These are phyloP conservation scores for Alternaria postmessia DNA, from an alignment of 2,329 filamentous ascomycete genomes.

Conservation along the genomic window DNA sequence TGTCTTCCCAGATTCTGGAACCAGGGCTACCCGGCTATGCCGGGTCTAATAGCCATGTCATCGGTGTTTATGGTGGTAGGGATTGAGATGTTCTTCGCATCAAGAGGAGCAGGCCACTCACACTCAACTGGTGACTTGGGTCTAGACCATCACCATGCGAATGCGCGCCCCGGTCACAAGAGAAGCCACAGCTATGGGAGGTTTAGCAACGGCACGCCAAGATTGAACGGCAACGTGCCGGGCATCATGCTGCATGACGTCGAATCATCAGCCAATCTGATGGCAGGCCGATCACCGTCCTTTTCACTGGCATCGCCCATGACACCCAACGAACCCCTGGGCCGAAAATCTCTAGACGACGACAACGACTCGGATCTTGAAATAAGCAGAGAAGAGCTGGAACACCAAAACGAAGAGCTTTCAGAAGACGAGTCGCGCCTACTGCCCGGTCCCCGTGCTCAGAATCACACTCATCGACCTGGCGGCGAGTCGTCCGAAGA, in stretches of 20 bases:
- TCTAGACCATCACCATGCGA: slow-evolving; percentile 28
- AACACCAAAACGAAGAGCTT: slow-evolving; percentile 32
- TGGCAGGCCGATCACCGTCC: slow-evolving; percentile 45
- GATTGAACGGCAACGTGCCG: slow-evolving; percentile 35
- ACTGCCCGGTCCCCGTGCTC: slow-evolving; percentile 33
- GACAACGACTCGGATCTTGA: slow-evolving; percentile 43
- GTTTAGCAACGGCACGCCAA: slow-evolving; percentile 33
- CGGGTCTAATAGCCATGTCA: slow-evolving; percentile 51
- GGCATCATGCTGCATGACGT: slow-evolving; percentile 45
- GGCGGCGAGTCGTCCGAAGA: slow-evolving; percentile 25
- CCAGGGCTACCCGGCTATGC: slow-evolving; percentile 50
- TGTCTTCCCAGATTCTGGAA: slow-evolving; percentile 53
- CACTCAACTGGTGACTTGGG: slow-evolving; percentile 60
- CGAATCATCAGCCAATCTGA: slow-evolving; percentile 44
- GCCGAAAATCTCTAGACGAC: slow-evolving; percentile 25
- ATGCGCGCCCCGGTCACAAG: slow-evolving; percentile 35
- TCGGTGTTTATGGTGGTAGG: slow-evolving; percentile 71
- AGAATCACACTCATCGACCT: slow-evolving; percentile 25
- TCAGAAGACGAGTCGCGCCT: slow-evolving; percentile 46
- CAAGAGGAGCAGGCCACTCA: slow-evolving; percentile 67
- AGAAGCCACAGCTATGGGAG: slow-evolving; percentile 45
- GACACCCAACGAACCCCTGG: slow-evolving; percentile 17
- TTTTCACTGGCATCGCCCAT: slow-evolving; percentile 35
- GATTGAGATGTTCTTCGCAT: slow-evolving; percentile 89
- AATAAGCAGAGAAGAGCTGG: slow-evolving; percentile 47